Evolutionary conservation across 1,139 yeast species (phyloP).

Genomic region (Nakaseomyces delphensis): DNA sequence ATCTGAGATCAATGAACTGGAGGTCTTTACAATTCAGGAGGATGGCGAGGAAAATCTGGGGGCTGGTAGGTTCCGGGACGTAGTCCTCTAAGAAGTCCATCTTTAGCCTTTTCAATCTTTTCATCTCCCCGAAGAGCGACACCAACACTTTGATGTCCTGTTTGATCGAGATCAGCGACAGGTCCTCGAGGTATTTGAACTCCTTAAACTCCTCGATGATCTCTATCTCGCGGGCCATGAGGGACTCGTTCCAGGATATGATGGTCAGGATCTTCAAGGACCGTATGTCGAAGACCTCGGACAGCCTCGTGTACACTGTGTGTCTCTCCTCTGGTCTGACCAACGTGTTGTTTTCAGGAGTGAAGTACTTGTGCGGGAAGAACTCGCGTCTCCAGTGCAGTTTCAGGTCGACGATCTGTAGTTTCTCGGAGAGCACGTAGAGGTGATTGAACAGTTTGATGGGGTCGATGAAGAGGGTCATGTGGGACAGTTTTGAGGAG

Average conservation of each 20-base stretch:
- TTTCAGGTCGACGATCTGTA: constrained; percentile 33
- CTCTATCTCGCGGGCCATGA: constrained; percentile 27
- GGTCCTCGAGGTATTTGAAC: constrained; percentile 32
- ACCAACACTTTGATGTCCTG: constrained; percentile 29
- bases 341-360: constrained; percentile 7
- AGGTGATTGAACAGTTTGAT: constrained; percentile 31
- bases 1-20: constrained; percentile 34
- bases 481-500: constrained; percentile 26
- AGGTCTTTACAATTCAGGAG: constrained; percentile 30
- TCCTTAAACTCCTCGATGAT: constrained; percentile 33
- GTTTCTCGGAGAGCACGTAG: constrained; percentile 25
- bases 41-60: constrained; percentile 31
- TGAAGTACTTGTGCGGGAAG: constrained; percentile 28
- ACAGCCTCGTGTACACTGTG: constrained; percentile 17
- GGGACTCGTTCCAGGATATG: constrained; percentile 36
- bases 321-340: constrained; percentile 11
- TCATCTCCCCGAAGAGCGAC: constrained; percentile 27
- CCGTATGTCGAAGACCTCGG: constrained; percentile 33
- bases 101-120: constrained; percentile 32
- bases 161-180: constrained; percentile 36
- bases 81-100: constrained; percentile 35
- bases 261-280: constrained; percentile 33
- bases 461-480: constrained; percentile 35
- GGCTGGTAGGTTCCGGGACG: constrained; percentile 29
- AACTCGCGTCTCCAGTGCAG: constrained; percentile 36